Percentiles rank a stretch among this genome's conserved stretches.
Evolutionary conservation across 2,329 filamentous ascomycete genomes (phyloP).

Genomic region (Geosmithia morbida): DNA sequence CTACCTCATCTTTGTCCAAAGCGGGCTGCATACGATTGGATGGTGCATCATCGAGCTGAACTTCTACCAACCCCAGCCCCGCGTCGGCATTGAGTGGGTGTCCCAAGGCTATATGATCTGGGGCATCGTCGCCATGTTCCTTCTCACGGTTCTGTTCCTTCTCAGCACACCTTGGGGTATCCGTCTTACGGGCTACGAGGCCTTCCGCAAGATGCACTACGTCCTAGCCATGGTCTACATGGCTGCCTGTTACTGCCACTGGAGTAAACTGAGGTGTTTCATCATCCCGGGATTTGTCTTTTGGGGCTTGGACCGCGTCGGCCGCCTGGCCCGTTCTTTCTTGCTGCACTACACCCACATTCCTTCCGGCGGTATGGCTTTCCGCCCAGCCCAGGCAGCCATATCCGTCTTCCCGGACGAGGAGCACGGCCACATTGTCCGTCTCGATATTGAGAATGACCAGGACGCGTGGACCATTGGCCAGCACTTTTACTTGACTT

Average conservation of each 20-base stretch:
- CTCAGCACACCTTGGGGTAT: constrained; percentile 45
- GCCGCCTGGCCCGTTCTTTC: constrained; percentile 41
- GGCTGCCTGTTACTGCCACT: constrained; percentile 64
- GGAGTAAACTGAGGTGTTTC: constrained; percentile 53
- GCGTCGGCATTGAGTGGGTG: constrained; percentile 40
- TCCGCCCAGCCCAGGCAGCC: constrained; percentile 34
- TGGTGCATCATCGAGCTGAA: constrained; percentile 54
- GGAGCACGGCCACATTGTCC: constrained; percentile 45
- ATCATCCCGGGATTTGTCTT: constrained; percentile 51
- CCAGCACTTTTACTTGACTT: constrained; percentile 60
- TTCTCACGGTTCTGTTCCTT: constrained; percentile 46
- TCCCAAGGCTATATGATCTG: constrained; percentile 56
- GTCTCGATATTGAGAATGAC: constrained; percentile 49
- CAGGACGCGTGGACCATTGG: constrained; percentile 50
- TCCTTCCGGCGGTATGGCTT: constrained; percentile 28
- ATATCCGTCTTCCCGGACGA: constrained; percentile 34
- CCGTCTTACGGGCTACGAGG: constrained; percentile 56
- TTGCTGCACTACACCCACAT: constrained; percentile 46
- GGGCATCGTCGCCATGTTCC: constrained; percentile 53
- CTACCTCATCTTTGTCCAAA: constrained; percentile 57
- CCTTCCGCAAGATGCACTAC: constrained; percentile 63
- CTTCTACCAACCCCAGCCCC: constrained; percentile 60
- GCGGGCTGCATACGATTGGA: constrained; percentile 52
- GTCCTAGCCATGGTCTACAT: constrained; percentile 61
- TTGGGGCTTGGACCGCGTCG: constrained; percentile 48